phyloP scores from a whole-genome alignment of 2,329 filamentous ascomycete species.

The Aspergillus sp. region DNA sequence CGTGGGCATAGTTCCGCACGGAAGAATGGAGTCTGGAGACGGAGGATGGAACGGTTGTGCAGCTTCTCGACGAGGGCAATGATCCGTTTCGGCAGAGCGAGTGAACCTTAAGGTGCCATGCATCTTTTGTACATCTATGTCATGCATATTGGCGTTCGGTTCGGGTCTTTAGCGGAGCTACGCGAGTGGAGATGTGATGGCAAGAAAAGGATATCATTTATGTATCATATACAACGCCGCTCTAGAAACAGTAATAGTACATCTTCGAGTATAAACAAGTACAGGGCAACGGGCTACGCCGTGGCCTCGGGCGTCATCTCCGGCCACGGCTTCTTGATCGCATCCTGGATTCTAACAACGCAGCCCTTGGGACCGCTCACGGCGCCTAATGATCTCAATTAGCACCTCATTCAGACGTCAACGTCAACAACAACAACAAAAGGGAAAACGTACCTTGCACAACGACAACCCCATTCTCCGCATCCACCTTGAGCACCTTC shows the following conservation, averaged over 20 bases:
- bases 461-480: conserved; percentile 80
- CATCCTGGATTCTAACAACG: conserved; percentile 81
- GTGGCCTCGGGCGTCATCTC: conserved; percentile 32
- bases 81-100: conserved; percentile 64
- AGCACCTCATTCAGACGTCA: not conserved
- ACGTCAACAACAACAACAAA: not conserved
- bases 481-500: conserved; percentile 82
- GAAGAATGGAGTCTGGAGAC: conserved; percentile 83
- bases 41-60: conserved; percentile 64
- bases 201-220: conserved; percentile 36
- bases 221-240: conserved; percentile 40
- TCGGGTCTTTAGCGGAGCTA: not conserved
- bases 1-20: conserved; percentile 67
- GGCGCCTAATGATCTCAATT: conserved; percentile 50
- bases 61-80: conserved; percentile 67
- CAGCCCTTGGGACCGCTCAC: conserved; percentile 87
- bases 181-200: not conserved
- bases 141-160: not conserved
- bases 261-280: conserved; percentile 21
- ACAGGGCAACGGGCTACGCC: not conserved
- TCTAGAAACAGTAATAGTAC: conserved; percentile 39
- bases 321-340: conserved; percentile 80
- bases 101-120: conserved; percentile 26
- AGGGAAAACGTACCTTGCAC: conserved; percentile 63
- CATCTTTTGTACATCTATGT: not conserved